These are phyloP conservation scores for Pascua guehoae DNA, from an alignment of 1,284 basidiomycete species.

Conservation along the genomic window DNA sequence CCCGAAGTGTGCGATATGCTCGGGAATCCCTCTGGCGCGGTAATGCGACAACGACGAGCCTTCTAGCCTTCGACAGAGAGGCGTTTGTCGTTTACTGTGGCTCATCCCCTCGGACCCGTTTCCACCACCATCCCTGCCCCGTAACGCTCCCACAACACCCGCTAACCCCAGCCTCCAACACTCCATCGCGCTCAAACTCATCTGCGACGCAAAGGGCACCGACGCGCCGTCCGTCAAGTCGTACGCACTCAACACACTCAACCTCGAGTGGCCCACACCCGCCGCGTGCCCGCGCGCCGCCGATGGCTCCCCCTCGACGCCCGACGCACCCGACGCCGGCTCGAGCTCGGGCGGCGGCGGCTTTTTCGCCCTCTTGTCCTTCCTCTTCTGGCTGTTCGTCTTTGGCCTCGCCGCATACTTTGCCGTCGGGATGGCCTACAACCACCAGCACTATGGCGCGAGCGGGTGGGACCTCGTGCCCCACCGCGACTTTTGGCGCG, in stretches of 20 bases:
- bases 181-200: slow-evolving; percentile 3
- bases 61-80: too few relatives aligned
- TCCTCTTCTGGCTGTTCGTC: slow-evolving; percentile 40
- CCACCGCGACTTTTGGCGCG: slow-evolving; percentile 51
- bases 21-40: too few relatives aligned
- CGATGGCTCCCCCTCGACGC: neutral
- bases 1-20: too few relatives aligned
- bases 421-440: slow-evolving; percentile 49
- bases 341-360: slow-evolving; percentile 17
- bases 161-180: slow-evolving; percentile 8
- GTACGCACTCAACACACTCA: slow-evolving; percentile 34
- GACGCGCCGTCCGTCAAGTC: slow-evolving; percentile 15
- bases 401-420: slow-evolving; percentile 40
- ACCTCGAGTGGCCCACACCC: slow-evolving; percentile 40
- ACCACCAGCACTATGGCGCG: slow-evolving; percentile 50
- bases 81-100: too few relatives aligned
- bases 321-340: neutral
- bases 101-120: too few relatives aligned
- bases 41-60: too few relatives aligned
- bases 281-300: slow-evolving; percentile 37
- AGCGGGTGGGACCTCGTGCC: slow-evolving; percentile 49
- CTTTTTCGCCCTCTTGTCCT: slow-evolving; percentile 32
- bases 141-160: slow-evolving; percentile 5
- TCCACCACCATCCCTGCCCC: neutral
- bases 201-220: slow-evolving; percentile 15